Evolutionary conservation across 139 green algal species (phyloP).

Genomic region (Chlamydomonas applanata): DNA sequence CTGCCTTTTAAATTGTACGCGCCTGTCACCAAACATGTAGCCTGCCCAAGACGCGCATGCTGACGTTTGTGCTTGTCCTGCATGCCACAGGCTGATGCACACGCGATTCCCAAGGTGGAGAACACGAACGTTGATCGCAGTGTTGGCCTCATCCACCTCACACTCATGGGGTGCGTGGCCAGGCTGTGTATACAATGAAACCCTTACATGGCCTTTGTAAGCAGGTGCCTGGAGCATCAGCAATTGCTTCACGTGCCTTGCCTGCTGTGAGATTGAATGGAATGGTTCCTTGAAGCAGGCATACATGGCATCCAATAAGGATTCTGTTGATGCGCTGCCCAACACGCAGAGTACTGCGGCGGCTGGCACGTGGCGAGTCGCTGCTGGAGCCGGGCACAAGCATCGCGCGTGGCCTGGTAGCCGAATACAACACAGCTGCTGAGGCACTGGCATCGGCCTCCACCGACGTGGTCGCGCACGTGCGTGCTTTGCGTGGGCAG

Average conservation of each 20-base stretch:
- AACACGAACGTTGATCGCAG: conserved; percentile 92
- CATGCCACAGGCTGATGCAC: conserved; percentile 59
- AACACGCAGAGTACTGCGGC: conserved; percentile 29
- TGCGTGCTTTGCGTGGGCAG: background rate
- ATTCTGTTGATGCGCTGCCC: background rate
- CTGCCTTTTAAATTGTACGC: too few relatives aligned
- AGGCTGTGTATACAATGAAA: too few relatives aligned
- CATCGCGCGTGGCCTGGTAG: conserved; percentile 31
- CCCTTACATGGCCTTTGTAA: too few relatives aligned
- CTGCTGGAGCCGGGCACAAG: conserved; percentile 36
- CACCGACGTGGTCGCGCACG: background rate
- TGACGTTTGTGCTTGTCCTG: too few relatives aligned
- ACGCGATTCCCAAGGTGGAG: conserved; percentile 82
- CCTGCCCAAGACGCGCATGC: too few relatives aligned
- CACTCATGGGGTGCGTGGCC: conserved; percentile 62
- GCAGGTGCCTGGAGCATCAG: too few relatives aligned
- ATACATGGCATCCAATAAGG: background rate
- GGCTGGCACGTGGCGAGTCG: conserved; percentile 37
- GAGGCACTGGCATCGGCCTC: conserved; percentile 8
- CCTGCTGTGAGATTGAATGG: too few relatives aligned
- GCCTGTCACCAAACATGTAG: too few relatives aligned
- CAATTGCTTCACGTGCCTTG: too few relatives aligned
- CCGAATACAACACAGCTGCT: conserved; percentile 36
- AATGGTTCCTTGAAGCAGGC: too few relatives aligned
- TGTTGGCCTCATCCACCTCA: conserved; percentile 87